Percentiles rank a stretch among this genome's conserved stretches.
Evolutionary conservation across 306 rosid genomes (phyloP).

Genomic region (Prunus kanzakura): DNA sequence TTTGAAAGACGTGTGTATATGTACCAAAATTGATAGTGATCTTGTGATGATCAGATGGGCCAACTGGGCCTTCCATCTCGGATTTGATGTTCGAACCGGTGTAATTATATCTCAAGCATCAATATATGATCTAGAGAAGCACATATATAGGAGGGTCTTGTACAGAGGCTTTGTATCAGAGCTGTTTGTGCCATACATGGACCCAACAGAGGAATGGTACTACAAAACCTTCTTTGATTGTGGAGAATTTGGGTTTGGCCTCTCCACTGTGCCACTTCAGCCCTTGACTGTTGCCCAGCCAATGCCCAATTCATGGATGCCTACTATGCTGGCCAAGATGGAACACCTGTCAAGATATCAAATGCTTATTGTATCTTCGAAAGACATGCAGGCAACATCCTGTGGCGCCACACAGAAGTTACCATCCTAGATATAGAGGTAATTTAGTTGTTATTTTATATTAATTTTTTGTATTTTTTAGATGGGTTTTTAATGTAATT

Average conservation of each 20-base stretch:
- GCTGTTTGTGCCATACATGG: conserved; percentile 52
- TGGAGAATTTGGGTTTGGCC: conserved; percentile 58
- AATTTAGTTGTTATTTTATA: not conserved
- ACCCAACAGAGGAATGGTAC: conserved; percentile 57
- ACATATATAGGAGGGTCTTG: conserved; percentile 35
- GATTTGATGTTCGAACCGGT: conserved; percentile 47
- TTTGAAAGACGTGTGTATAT: no score
- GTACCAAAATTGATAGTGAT: not conserved
- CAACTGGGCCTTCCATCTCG: conserved; percentile 39
- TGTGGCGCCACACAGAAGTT: conserved; percentile 68
- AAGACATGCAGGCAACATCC: conserved; percentile 42
- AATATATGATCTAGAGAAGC: conserved; percentile 43
- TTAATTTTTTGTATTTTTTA: not conserved
- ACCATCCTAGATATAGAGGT: conserved; percentile 34
- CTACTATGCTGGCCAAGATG: conserved; percentile 37
- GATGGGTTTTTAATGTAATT: not conserved
- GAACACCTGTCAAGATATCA: conserved; percentile 37
- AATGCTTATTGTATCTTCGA: conserved; percentile 60
- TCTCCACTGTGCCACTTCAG: conserved; percentile 39
- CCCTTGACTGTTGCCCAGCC: conserved; percentile 49
- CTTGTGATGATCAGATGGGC: conserved; percentile 43
- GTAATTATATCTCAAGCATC: conserved; percentile 58
- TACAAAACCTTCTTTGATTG: conserved; percentile 44
- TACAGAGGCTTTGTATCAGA: conserved; percentile 59
- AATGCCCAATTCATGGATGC: conserved; percentile 57